Percentiles rank a stretch among this genome's conserved stretches.
Conservation (phyloP, 2,329 filamentous ascomycete genomes). For the Amauroascus verrucosus region DNA sequence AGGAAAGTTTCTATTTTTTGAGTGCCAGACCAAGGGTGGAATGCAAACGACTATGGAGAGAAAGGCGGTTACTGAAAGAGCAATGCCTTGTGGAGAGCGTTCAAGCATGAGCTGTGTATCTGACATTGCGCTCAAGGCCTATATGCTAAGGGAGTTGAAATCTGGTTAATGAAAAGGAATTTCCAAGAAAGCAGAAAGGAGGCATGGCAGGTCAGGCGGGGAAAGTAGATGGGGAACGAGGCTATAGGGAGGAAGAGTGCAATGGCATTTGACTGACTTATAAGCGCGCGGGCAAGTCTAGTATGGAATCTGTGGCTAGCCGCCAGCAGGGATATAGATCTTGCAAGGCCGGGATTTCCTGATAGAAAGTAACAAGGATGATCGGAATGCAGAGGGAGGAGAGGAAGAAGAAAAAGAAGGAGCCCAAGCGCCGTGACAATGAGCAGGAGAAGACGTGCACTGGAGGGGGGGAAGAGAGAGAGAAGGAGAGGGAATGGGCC, state of each 20-base stretch:
- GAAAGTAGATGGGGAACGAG: background rate
- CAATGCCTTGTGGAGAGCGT: conserved; percentile 27
- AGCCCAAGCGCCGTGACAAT: background rate
- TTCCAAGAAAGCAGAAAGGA: background rate
- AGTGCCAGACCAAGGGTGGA: conserved; percentile 51
- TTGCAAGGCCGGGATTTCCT: background rate
- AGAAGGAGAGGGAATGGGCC: background rate
- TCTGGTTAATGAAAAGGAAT: background rate
- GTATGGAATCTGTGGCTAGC: background rate
- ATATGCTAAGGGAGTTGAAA: background rate
- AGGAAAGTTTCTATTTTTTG: conserved; percentile 50
- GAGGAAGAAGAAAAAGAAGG: background rate
- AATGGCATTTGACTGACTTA: conserved; percentile 2
- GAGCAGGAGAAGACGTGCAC: background rate
- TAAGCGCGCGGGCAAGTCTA: background rate
- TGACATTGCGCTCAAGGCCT: background rate
- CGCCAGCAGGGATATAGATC: conserved; percentile 2
- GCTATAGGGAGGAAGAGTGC: background rate
- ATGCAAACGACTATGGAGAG: conserved; percentile 45
- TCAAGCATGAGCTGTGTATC: conserved; percentile 6
- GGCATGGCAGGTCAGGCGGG: background rate
- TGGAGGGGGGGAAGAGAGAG: conserved; percentile 4
- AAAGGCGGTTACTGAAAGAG: conserved; percentile 41
- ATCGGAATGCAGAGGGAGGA: background rate
- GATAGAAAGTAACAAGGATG: background rate